Percentiles rank a stretch among this genome's conserved stretches.
Evolutionary conservation across 2,329 filamentous ascomycete species (phyloP).

Genomic region (Cercospora zeina): DNA sequence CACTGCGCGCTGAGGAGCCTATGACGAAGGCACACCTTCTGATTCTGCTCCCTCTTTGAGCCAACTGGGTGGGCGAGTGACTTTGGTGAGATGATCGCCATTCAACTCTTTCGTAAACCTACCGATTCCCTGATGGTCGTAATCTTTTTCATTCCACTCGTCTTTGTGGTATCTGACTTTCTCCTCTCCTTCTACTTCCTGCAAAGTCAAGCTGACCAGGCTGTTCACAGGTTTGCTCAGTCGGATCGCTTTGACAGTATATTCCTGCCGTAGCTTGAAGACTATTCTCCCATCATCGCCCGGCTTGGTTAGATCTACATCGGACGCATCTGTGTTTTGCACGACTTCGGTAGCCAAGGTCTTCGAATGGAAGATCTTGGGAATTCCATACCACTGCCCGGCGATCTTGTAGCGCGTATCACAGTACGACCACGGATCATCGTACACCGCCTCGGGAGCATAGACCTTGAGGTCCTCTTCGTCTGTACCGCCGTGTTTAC

Average conservation of each 20-base stretch:
- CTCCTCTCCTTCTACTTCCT: constrained; percentile 33
- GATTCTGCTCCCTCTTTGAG: constrained; percentile 11
- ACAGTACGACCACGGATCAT: constrained; percentile 52
- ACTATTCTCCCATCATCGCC: constrained; percentile 45
- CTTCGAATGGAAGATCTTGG: constrained; percentile 23
- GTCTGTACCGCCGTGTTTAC: constrained; percentile 6
- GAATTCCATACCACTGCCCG: constrained; percentile 52
- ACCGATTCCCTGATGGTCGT: constrained; percentile 50
- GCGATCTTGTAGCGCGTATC: constrained; percentile 54
- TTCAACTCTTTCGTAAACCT: constrained; percentile 54
- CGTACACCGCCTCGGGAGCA: constrained; percentile 49
- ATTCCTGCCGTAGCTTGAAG: constrained; percentile 53
- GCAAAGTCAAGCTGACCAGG: constrained; percentile 45
- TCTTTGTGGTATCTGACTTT: constrained; percentile 54
- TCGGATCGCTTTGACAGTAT: constrained; percentile 46
- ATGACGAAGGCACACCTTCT: constrained; percentile 6
- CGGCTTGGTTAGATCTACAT: constrained; percentile 17
- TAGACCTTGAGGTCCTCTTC: constrained; percentile 55
- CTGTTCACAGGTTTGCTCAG: constrained; percentile 45
- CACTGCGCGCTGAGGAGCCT: neutral
- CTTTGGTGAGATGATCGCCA: constrained; percentile 35
- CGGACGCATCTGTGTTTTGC: neutral
- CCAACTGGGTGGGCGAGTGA: constrained; percentile 11
- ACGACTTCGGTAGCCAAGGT: constrained; percentile 26
- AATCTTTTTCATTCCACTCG: constrained; percentile 54